Conservation (phyloP, 2,329 filamentous ascomycete species). For the Aspergillus udagawae region DNA sequence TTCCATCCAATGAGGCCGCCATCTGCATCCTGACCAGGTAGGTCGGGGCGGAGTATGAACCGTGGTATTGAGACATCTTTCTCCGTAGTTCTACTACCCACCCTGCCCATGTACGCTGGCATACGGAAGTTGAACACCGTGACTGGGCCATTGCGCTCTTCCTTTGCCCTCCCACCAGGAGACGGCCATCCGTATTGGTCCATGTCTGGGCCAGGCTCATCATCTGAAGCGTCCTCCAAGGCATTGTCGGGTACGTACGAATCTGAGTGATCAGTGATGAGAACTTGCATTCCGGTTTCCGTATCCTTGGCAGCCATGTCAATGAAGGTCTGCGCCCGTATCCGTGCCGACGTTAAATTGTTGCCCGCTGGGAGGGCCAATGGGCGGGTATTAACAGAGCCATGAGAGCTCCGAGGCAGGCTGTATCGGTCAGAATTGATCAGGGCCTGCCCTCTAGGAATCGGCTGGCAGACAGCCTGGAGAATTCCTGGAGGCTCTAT, state of each 20-base stretch:
- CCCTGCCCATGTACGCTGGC: conserved; percentile 41
- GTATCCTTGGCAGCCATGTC: conserved; percentile 40
- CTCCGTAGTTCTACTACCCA: conserved; percentile 21
- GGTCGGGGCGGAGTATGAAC: conserved; percentile 41
- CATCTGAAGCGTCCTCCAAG: conserved; percentile 23
- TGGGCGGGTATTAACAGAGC: conserved; percentile 37
- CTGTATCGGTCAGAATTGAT: conserved; percentile 39
- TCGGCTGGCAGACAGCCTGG: conserved; percentile 41
- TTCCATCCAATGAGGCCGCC: conserved; percentile 44
- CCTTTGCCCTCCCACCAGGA: conserved; percentile 20
- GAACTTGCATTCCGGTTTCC: conserved; percentile 36
- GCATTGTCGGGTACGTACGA: conserved; percentile 33
- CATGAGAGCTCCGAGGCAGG: conserved; percentile 40
- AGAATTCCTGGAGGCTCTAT: conserved; percentile 41
- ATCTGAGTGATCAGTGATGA: conserved; percentile 42
- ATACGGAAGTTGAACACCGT: conserved; percentile 40
- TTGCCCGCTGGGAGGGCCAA: conserved; percentile 41
- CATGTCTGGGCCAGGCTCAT: conserved; percentile 30
- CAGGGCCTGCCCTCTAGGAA: conserved; percentile 35
- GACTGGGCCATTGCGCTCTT: conserved; percentile 26
- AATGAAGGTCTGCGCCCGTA: conserved; percentile 44
- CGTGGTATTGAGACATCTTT: conserved; percentile 32
- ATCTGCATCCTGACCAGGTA: conserved; percentile 39
- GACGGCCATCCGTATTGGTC: conserved; percentile 31
- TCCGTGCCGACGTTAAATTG: conserved; percentile 42